phyloP scores from a whole-genome alignment of 2,329 filamentous ascomycete genomes.

The Atkinsonella texensis region DNA sequence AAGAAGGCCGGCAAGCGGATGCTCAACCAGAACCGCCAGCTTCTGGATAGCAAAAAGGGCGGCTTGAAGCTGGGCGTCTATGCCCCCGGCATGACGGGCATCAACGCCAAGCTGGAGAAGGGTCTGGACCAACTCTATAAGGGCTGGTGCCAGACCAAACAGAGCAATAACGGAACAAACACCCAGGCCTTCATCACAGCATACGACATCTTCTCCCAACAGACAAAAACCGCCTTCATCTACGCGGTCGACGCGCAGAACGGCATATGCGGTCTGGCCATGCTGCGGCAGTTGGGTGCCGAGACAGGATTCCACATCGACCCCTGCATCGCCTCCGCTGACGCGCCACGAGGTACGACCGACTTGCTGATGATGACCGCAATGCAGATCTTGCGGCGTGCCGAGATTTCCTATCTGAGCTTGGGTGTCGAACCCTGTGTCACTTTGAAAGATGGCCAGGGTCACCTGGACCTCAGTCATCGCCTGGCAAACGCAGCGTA shows the following conservation, averaged over 20 bases:
- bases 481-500: slow-evolving; percentile 10
- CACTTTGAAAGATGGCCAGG: slow-evolving; percentile 5
- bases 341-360: slow-evolving; percentile 7
- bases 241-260: slow-evolving; percentile 8
- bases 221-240: slow-evolving; percentile 8
- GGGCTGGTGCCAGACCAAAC: slow-evolving; percentile 10
- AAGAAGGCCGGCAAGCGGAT: slow-evolving; percentile 12
- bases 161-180: slow-evolving; percentile 1
- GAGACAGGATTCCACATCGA: slow-evolving; percentile 12
- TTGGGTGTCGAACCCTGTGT: slow-evolving; percentile 11
- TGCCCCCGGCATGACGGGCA: slow-evolving; percentile 1
- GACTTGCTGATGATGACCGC: slow-evolving; percentile 11
- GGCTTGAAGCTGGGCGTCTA: slow-evolving; percentile 6
- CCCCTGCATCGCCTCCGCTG: slow-evolving; percentile 11
- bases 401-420: slow-evolving; percentile 11
- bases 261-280: slow-evolving; percentile 10
- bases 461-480: slow-evolving; percentile 6
- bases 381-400: slow-evolving; percentile 10
- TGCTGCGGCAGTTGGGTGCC: slow-evolving; percentile 10
- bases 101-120: slow-evolving; percentile 8
- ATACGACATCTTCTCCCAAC: slow-evolving; percentile 11
- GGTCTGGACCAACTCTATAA: slow-evolving; percentile 10
- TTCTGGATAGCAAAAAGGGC: slow-evolving; percentile 10
- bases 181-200: slow-evolving; percentile 12
- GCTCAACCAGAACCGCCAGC: slow-evolving; percentile 11